A percentile compares a stretch with the other conserved stretches of the same genome.
These are phyloP conservation scores for Trichophyton verrucosum DNA, from an alignment of 2,329 filamentous ascomycete species.

Conservation along the genomic window DNA sequence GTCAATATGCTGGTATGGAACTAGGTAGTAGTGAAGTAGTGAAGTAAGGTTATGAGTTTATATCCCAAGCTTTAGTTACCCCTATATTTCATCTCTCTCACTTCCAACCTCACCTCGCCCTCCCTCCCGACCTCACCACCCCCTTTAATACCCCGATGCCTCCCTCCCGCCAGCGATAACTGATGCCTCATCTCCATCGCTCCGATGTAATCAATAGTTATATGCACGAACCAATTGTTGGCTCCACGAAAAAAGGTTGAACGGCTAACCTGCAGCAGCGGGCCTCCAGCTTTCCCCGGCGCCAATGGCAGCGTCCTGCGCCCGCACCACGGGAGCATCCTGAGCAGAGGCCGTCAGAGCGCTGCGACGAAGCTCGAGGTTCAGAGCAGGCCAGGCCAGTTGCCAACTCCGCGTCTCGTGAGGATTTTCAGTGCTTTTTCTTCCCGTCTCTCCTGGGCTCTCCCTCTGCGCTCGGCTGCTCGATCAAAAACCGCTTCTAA, in stretches of 20 bases:
- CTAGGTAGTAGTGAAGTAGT: no score
- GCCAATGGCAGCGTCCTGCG: neutral
- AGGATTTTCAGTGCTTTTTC: neutral
- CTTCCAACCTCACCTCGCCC: neutral
- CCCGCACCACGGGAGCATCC: neutral
- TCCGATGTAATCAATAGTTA: neutral
- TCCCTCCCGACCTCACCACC: neutral
- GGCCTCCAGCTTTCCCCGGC: neutral
- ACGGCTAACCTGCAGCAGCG: neutral
- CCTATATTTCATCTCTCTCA: neutral
- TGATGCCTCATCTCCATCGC: neutral
- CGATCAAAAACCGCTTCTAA: neutral
- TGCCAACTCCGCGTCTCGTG: neutral
- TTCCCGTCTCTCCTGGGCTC: neutral
- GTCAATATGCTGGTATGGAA: no score
- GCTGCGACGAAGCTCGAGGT: no score
- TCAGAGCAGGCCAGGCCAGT: neutral
- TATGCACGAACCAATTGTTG: neutral
- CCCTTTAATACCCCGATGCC: neutral
- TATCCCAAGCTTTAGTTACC: neutral
- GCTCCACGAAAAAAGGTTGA: neutral
- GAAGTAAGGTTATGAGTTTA: neutral
- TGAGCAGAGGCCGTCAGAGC: no score
- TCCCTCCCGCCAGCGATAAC: neutral
- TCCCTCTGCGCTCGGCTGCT: neutral